Conservation (phyloP, 768 basidiomycete genomes). For the Termitomyces sp. region DNA sequence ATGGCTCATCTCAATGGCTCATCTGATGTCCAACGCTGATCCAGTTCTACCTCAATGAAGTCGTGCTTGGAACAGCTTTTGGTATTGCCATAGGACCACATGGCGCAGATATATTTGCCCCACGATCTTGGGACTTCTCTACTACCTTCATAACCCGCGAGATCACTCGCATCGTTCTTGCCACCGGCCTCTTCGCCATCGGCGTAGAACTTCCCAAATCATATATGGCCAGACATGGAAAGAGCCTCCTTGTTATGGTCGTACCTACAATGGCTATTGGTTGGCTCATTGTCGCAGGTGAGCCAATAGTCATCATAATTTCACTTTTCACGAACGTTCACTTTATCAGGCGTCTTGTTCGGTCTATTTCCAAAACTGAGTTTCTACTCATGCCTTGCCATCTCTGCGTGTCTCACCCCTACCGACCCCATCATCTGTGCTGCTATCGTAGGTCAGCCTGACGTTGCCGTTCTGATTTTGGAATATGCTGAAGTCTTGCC, state of each 20-base stretch:
- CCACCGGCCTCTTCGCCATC: slow-evolving; percentile 89
- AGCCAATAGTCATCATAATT: slow-evolving; percentile 12
- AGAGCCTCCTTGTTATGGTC: slow-evolving; percentile 67
- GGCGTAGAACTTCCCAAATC: slow-evolving; percentile 88
- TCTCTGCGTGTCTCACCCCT: slow-evolving; percentile 88
- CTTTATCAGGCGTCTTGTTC: slow-evolving; percentile 53
- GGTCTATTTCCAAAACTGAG: slow-evolving; percentile 68
- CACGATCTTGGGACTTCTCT: slow-evolving; percentile 60
- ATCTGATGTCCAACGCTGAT: not conserved
- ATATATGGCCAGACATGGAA: slow-evolving; percentile 81
- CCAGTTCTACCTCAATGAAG: slow-evolving; percentile 88
- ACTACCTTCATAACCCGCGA: slow-evolving; percentile 58
- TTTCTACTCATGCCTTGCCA: slow-evolving; percentile 74
- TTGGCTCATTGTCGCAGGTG: slow-evolving; percentile 75
- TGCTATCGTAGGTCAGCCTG: slow-evolving; percentile 61
- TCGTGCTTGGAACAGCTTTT: slow-evolving; percentile 81
- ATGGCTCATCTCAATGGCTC: no score
- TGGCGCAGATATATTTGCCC: slow-evolving; percentile 67
- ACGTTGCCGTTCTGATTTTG: not conserved
- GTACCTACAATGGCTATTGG: slow-evolving; percentile 83
- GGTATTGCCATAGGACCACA: slow-evolving; percentile 70
- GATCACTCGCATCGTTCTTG: slow-evolving; percentile 54
- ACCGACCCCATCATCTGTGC: slow-evolving; percentile 95
- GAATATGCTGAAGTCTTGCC: not conserved
- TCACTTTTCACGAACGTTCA: not conserved